Conservation (phyloP, 805 yeast genomes). For the Sugiyamaella marilandica region DNA sequence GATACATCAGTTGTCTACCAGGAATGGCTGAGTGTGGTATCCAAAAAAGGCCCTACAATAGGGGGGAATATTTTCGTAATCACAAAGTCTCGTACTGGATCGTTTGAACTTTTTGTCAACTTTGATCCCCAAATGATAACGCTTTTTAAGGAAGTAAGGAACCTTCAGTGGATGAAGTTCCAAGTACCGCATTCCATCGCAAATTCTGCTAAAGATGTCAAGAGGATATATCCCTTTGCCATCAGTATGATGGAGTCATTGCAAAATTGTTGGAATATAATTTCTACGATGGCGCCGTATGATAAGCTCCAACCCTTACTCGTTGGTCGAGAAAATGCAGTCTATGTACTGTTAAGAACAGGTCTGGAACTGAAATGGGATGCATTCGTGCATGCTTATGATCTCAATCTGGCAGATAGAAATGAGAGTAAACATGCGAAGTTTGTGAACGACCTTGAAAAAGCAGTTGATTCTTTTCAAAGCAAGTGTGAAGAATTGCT, state of each 20-base stretch:
- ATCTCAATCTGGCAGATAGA: constrained; percentile 33
- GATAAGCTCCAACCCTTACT: constrained; percentile 37
- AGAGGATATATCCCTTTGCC: constrained; percentile 54
- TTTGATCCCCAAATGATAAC: constrained; percentile 44
- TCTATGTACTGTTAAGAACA: constrained; percentile 26
- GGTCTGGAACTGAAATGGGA: constrained; percentile 51
- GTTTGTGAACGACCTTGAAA: constrained; percentile 33
- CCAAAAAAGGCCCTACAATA: constrained; percentile 21
- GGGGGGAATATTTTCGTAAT: constrained; percentile 41
- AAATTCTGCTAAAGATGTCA: constrained; percentile 45
- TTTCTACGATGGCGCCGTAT: constrained; percentile 33
- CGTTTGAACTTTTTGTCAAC: constrained; percentile 41
- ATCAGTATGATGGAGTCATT: constrained; percentile 50
- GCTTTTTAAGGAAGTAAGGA: constrained; percentile 51
- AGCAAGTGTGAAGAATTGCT: constrained; percentile 31
- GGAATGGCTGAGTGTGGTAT: constrained; percentile 44
- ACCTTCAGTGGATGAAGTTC: constrained; percentile 46
- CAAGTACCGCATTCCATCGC: constrained; percentile 52
- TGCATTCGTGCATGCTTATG: constrained; percentile 45
- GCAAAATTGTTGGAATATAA: constrained; percentile 35
- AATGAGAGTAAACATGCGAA: constrained; percentile 33
- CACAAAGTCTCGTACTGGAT: constrained; percentile 22
- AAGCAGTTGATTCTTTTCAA: constrained; percentile 30
- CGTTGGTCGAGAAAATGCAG: constrained; percentile 17
- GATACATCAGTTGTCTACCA: constrained; percentile 40